A percentile compares a stretch with the other conserved stretches of the same genome.
Evolutionary conservation across 306 rosid species (phyloP).

Genomic region (Vigna mungo): DNA sequence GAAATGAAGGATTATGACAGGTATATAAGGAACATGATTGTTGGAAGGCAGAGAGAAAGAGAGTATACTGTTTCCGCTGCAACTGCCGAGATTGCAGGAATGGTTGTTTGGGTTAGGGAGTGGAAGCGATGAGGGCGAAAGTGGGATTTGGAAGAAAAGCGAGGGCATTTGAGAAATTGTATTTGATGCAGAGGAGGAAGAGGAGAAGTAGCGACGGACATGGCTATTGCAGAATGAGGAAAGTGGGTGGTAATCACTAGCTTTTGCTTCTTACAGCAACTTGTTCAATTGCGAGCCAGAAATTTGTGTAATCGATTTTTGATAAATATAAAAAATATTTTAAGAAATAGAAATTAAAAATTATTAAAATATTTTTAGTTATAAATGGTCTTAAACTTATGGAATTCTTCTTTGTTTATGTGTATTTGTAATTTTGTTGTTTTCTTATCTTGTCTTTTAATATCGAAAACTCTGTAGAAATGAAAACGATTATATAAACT

Average conservation of each 20-base stretch:
- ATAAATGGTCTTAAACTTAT: too few relatives aligned
- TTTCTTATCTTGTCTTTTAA: too few relatives aligned
- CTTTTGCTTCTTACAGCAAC: not conserved
- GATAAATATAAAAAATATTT: too few relatives aligned
- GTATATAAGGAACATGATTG: not conserved
- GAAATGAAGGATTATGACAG: not conserved
- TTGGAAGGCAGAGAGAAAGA: not conserved
- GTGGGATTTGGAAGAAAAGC: slow-evolving; percentile 43
- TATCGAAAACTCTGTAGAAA: too few relatives aligned
- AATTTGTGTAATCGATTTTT: not conserved
- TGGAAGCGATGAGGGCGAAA: slow-evolving; percentile 41
- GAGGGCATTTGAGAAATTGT: slow-evolving; percentile 51
- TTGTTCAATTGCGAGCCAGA: not conserved
- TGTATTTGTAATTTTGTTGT: too few relatives aligned
- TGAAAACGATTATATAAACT: too few relatives aligned
- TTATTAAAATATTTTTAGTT: too few relatives aligned
- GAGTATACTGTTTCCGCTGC: slow-evolving; percentile 54
- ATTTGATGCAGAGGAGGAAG: slow-evolving; percentile 48
- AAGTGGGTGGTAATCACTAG: not conserved
- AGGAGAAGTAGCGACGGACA: slow-evolving; percentile 39
- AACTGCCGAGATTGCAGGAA: slow-evolving; percentile 58
- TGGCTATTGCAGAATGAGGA: slow-evolving; percentile 28
- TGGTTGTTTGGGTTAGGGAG: slow-evolving; percentile 30
- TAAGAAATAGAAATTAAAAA: too few relatives aligned
- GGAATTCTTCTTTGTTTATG: too few relatives aligned